Evolutionary conservation across 371 early-diverging fungal genomes (phyloP).

Genomic region (Lichtheimia ornata): DNA sequence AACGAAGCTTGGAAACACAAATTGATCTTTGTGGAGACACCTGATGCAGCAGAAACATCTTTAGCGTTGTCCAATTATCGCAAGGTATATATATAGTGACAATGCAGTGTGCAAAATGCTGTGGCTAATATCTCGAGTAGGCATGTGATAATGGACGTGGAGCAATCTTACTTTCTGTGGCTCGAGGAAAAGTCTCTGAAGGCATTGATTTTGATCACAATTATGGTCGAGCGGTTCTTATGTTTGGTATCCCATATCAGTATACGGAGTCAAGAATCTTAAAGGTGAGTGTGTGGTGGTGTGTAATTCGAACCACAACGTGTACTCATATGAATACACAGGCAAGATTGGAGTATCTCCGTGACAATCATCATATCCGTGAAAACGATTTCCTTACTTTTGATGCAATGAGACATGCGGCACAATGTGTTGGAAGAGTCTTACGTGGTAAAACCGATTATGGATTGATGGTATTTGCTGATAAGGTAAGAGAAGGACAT

Average conservation of each 20-base stretch:
- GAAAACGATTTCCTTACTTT: slow-evolving; percentile 99
- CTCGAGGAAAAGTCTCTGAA: slow-evolving; percentile 99
- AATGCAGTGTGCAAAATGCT: neutral
- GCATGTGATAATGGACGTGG: slow-evolving; percentile 99
- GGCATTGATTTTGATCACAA: slow-evolving; percentile 99
- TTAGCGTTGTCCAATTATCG: slow-evolving; percentile 96
- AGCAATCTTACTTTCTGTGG: slow-evolving; percentile 98
- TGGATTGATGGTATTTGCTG: slow-evolving; percentile 99
- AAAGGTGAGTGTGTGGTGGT: slow-evolving; percentile 52
- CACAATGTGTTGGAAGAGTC: slow-evolving; percentile 99
- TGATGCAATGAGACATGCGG: slow-evolving; percentile 99
- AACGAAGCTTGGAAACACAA: slow-evolving; percentile 97
- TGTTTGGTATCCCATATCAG: slow-evolving; percentile 99
- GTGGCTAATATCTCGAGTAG: slow-evolving; percentile 21
- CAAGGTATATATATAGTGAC: slow-evolving; percentile 50
- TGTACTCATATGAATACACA: slow-evolving; percentile 13
- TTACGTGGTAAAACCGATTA: slow-evolving; percentile 99
- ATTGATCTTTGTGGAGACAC: slow-evolving; percentile 98
- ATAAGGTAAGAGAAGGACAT: slow-evolving; percentile 72
- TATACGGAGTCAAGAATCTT: slow-evolving; percentile 97
- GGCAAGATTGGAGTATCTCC: slow-evolving; percentile 95
- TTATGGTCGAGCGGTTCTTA: slow-evolving; percentile 97
- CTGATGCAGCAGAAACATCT: slow-evolving; percentile 98
- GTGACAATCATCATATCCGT: slow-evolving; percentile 91
- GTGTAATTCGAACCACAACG: neutral